Evolutionary conservation across 805 yeast species (phyloP).

Genomic region (Ogataea henricii): DNA sequence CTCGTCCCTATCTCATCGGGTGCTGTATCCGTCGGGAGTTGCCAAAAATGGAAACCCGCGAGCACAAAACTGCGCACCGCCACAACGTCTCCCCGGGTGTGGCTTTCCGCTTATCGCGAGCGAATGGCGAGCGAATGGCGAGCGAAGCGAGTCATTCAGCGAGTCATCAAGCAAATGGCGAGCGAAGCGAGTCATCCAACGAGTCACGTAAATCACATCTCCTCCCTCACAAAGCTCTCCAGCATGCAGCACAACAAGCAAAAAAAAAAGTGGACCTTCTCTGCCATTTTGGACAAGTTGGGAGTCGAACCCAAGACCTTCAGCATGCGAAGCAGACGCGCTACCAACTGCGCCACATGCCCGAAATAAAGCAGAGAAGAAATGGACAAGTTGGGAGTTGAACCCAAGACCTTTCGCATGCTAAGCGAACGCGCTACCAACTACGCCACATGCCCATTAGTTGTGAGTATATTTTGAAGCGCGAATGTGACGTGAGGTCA

Average conservation of each 20-base stretch:
- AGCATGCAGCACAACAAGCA: neutral
- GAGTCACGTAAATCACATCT: too few species aligned
- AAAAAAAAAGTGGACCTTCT: conserved; percentile 11
- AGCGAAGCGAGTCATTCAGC: too few species aligned
- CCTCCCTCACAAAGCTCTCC: too few species aligned
- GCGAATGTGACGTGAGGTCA: too few species aligned
- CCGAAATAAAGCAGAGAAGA: conserved; percentile 15
- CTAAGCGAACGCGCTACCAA: conserved; percentile 81
- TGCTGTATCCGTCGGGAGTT: neutral
- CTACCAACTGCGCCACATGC: conserved; percentile 51
- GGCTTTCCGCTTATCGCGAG: conserved; percentile 2
- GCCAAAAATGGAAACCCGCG: conserved; percentile 2
- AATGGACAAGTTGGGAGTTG: conserved; percentile 74
- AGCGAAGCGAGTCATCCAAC: too few species aligned
- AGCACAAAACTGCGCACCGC: neutral
- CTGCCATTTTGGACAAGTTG: conserved; percentile 59
- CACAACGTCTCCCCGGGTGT: neutral
- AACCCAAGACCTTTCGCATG: conserved; percentile 81
- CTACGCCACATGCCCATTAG: conserved; percentile 72
- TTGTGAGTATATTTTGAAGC: too few species aligned
- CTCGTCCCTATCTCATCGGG: neutral
- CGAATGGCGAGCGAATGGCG: too few species aligned
- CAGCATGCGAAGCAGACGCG: conserved; percentile 80
- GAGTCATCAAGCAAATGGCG: too few species aligned
- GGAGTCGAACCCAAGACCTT: conserved; percentile 80